Evolutionary conservation across 1,284 basidiomycete species (phyloP), one percentile per base, ranked within the genome.

Genomic region (Austroboletus novae-zelandiae): DNA sequence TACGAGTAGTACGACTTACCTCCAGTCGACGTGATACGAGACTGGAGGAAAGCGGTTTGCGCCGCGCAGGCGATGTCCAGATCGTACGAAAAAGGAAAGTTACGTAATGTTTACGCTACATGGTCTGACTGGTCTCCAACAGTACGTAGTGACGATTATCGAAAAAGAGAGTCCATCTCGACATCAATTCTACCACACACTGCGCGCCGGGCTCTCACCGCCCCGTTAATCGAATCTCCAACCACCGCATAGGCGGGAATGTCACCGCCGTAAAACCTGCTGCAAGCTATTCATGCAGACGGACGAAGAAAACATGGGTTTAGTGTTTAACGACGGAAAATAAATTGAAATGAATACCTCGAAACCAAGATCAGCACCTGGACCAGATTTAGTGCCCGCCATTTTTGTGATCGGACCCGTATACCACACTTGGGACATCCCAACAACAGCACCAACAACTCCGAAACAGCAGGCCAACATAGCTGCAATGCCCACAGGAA

Each of bases 401-500:
- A 71, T 57, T 48, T 57, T 61, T 4, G 71, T 80, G 1, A 81
- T 58, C 0, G 79, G 79, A 0, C 80, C 80, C 3, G 73, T 75
- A 53, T 79, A 81, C 77, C 79, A 80, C 4, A 60, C 60, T 53
- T 77, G 71, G 2, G 74, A 70, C 77, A 79, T 80, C 1, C 77
- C 75, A 4, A 77, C 64, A 2, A 79, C 74, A 0, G 79, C 79
- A 3, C 74, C 74, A 0, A 65, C 74, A 7, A 75, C 72, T 3
- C 78, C 77, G 47, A 68, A 77, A 55, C 68, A 73, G 37, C 72
- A 75, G 0, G 79, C 75, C 18, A 74, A 59, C 4, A 80, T 64
- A 11, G 78, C 83, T 0, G 84, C 83, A 1, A 76, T 44, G 2
- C 84, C 84, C 0, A 78, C 55, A 0, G 84, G 84, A 11, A 86